phyloP scores from a whole-genome alignment of 2,329 filamentous ascomycete species.

The Fusarium sp. region DNA sequence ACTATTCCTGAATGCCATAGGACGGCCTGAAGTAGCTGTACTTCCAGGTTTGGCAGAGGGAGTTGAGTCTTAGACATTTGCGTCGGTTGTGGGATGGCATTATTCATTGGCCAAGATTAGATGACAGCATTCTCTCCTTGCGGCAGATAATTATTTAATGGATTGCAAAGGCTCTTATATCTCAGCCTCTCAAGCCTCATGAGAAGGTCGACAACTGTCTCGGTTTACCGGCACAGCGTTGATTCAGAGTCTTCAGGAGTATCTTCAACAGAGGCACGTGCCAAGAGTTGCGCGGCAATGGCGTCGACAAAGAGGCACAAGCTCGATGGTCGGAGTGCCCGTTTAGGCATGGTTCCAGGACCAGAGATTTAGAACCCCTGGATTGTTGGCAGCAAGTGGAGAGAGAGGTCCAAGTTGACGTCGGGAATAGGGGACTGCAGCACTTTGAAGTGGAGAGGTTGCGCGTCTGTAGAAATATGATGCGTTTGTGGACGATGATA shows the following conservation, averaged over 20 bases:
- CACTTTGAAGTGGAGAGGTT: not conserved
- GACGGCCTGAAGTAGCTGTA: not conserved
- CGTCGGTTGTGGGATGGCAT: not conserved
- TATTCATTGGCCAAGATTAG: not conserved
- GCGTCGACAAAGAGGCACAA: not conserved
- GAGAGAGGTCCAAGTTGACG: not conserved
- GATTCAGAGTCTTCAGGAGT: not conserved
- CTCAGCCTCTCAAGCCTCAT: not conserved
- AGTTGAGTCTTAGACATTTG: not conserved
- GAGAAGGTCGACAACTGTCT: not conserved
- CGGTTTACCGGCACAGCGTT: not conserved
- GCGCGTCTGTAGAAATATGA: not conserved
- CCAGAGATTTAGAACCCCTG: not conserved
- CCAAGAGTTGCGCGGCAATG: slow-evolving; percentile 5
- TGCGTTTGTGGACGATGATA: not conserved
- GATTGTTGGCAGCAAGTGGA: not conserved
- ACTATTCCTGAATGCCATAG: not conserved
- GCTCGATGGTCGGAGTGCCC: not conserved
- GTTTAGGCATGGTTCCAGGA: slow-evolving; percentile 12
- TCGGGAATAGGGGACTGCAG: not conserved
- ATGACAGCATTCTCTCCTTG: not conserved
- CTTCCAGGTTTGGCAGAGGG: not conserved
- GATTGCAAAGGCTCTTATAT: not conserved
- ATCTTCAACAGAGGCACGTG: not conserved
- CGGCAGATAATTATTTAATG: not conserved